Conservation (phyloP, 2,329 filamentous ascomycete species). For the Sporothrix pseudoabietina region DNA sequence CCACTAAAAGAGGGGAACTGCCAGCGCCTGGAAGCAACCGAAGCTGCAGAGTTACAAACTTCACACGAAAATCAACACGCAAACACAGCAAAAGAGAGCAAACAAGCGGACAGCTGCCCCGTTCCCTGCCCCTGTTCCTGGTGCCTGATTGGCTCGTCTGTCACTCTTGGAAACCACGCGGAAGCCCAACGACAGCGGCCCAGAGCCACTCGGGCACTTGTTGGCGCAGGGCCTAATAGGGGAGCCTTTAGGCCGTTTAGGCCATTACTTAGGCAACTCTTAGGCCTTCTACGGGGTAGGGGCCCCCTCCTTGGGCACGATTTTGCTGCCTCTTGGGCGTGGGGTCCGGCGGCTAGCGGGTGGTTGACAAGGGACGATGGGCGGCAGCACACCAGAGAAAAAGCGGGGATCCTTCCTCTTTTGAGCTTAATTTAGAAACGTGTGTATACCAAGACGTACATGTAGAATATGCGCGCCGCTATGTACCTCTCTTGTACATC, state of each 20-base stretch:
- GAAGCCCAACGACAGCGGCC: slow-evolving; percentile 25
- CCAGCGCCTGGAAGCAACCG: slow-evolving; percentile 1
- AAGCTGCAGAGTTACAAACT: slow-evolving; percentile 1
- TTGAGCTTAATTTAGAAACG: slow-evolving; percentile 27
- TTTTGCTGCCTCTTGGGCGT: background rate
- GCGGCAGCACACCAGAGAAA: background rate
- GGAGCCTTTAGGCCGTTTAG: background rate
- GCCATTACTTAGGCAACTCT: background rate
- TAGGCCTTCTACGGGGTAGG: background rate
- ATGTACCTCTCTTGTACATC: background rate
- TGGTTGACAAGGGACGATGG: slow-evolving; percentile 17
- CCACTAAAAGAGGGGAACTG: slow-evolving; percentile 25
- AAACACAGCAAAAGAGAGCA: background rate
- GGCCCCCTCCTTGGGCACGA: slow-evolving; percentile 4
- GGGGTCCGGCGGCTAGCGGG: slow-evolving; percentile 25
- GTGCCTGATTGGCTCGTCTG: slow-evolving; percentile 17
- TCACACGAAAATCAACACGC: slow-evolving; percentile 12
- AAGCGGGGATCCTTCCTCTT: slow-evolving; percentile 22
- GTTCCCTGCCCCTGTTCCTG: background rate
- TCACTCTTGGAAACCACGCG: background rate
- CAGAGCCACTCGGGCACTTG: slow-evolving; percentile 24
- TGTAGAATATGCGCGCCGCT: background rate
- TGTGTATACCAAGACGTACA: background rate
- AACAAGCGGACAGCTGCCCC: background rate
- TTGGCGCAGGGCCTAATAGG: background rate